Base-by-base conservation (phyloP, 2,329 filamentous ascomycete species). In the Alternaria angustiovoidea region DNA sequence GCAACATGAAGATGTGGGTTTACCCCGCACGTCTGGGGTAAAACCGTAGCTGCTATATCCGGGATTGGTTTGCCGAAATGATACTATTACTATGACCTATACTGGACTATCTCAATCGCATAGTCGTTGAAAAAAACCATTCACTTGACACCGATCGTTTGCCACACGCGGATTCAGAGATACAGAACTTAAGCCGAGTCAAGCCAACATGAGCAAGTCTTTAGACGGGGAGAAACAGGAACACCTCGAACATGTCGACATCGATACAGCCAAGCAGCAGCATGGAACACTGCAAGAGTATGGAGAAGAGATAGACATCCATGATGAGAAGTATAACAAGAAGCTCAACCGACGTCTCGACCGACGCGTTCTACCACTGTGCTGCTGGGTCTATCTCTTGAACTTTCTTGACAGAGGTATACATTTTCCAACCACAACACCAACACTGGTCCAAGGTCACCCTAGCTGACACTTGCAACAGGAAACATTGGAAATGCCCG, bases 401-500 rank as follows among this genome's bases (percentile, higher is more conserved):
- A 54, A 54, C 22, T 54, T 54, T 28, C 52, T 54, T 3, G 52
- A 54, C n/a, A 46, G 52, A 24, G 52, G 42, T 47, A 39, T 8
- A 42, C 22, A 28, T 9, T 11, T 30, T 22, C 8, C 38, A 22
- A 11, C 18, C 18, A 22, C 18, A 41, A 20, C 38, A 41, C 5
- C 18, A 7, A 9, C 38, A 48, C 7, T 32, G 12, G 30, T 7
- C 14, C 18, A 20, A 34, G 7, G 38, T 11, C 11, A 41, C 18
- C 5, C 4, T 24, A 22, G 46, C 30, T 48, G 14, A 48, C 14
- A 24, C 42, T 39, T 5, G 34, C 11, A 1, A 20, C 4, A 54
- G 52, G 52, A 24, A 54, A 54, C 18, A 54, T 47, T 24, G 91
- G 91, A 95, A 22, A 85, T 97, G 75, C 88, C 43, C 88, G 86